Conservation (phyloP, 1,284 basidiomycete genomes). For the Pascua guehoae region DNA sequence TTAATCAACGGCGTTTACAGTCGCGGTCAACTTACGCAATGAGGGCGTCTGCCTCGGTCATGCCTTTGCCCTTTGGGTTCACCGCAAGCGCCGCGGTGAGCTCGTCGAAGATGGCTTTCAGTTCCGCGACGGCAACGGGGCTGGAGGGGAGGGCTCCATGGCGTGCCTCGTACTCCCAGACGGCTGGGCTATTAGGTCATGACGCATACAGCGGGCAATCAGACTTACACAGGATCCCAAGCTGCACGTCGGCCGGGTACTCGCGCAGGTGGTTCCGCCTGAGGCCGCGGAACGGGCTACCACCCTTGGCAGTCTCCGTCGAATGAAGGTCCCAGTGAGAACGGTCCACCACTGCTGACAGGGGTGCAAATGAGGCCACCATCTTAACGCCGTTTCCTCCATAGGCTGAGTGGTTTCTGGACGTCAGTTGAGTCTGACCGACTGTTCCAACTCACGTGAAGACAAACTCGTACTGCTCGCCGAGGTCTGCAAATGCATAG, state of each 20-base stretch:
- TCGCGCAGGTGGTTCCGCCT: slow-evolving; percentile 72
- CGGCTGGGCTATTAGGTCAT: slow-evolving; percentile 52
- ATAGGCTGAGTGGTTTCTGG: not conserved
- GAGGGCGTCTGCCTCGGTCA: slow-evolving; percentile 56
- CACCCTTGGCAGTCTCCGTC: slow-evolving; percentile 20
- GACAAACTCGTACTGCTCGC: slow-evolving; percentile 73
- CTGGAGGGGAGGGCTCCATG: slow-evolving; percentile 59
- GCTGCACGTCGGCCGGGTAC: slow-evolving; percentile 66
- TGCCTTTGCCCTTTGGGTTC: slow-evolving; percentile 61
- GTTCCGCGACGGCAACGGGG: slow-evolving; percentile 52
- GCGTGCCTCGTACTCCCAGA: slow-evolving; percentile 75
- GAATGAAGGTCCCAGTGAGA: slow-evolving; percentile 26
- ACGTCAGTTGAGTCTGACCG: not conserved
- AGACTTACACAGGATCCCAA: slow-evolving; percentile 66
- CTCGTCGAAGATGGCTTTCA: slow-evolving; percentile 59
- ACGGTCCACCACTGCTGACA: slow-evolving; percentile 61
- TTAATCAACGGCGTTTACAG: not conserved
- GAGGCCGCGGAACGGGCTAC: slow-evolving; percentile 63
- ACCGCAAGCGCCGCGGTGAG: slow-evolving; percentile 63
- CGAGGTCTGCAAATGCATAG: slow-evolving; percentile 89
- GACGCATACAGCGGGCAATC: too few relatives aligned
- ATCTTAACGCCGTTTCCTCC: slow-evolving; percentile 55
- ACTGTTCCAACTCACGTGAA: slow-evolving; percentile 60
- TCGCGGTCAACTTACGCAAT: slow-evolving; percentile 31
- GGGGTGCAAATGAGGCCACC: slow-evolving; percentile 62